Evolutionary conservation across 495 filamentous ascomycete genomes (phyloP), one percentile per base, ranked within the genome.

Genomic region (Aspergillus saccharolyticus): DNA sequence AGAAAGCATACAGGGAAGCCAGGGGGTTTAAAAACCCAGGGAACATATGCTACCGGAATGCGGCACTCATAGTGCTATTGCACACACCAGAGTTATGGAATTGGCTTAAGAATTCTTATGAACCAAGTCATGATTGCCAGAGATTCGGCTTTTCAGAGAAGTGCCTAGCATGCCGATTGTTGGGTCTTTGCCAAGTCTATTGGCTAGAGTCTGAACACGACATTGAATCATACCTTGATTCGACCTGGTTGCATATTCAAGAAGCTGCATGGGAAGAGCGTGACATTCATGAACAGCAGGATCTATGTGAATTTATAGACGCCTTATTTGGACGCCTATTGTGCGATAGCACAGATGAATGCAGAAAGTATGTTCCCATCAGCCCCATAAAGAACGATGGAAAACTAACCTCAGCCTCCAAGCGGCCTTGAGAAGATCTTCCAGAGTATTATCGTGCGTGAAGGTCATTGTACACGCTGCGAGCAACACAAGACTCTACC

Each of bases 1-100:
- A 8, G 2, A 12, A 39, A 12, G 14, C 33, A 6, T 39, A 39
- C n/a, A 28, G n/a, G 8, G 22, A 53, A 8, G 33, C 18, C 25
- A 25, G 14, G 15, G 56, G 55, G 9, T 56, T 66, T 21, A 21
- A 28, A 17, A 65, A 68, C 42, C 17, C 9, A 0, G 42, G 56
- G 0, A 22, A 52, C 19, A 52, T 72, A 18, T 80, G 78, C 63
- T 81, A 80, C 63, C 66, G 75, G 16, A 75, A 79, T 59, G 66
- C 62, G 25, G 60, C 68, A 15, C 56, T 79, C 14, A 63, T 73
- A 48, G 53, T 70, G n/a, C 65, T 80, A 18, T 56, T 80, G 8
- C 76, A 81, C 63, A 58, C 60, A 0, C 74, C 75, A 1, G 48
- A 66, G 3, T 58, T 81, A 15, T 39, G 74, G 15, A 70, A 74